These are phyloP conservation scores for Cardamine occulta DNA, from an alignment of 345 rosid species.

Conservation along the genomic window DNA sequence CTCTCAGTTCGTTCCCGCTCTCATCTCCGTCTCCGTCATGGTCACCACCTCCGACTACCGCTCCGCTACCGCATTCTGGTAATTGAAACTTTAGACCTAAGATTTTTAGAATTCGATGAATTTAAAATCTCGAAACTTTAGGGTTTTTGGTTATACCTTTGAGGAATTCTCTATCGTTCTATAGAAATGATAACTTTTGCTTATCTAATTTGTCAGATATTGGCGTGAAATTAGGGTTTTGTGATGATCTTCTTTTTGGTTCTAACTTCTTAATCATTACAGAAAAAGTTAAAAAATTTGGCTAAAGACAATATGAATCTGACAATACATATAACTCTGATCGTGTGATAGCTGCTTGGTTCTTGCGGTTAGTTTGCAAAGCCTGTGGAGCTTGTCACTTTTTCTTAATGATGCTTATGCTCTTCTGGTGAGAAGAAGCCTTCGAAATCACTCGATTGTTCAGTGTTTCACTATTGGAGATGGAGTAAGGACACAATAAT, in stretches of 20 bases:
- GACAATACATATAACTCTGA: not conserved
- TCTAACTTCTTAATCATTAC: not conserved
- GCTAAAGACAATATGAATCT: constrained; percentile 5
- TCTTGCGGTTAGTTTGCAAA: constrained; percentile 70
- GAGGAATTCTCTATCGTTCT: not conserved
- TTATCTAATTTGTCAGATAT: not conserved
- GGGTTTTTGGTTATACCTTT: not conserved
- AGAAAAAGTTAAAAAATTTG: not conserved
- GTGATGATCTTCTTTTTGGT: not conserved
- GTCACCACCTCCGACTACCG: constrained; percentile 70
- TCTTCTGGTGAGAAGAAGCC: constrained; percentile 67
- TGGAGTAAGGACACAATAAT: constrained; percentile 56
- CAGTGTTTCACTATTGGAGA: constrained; percentile 71
- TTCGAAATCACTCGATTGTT: constrained; percentile 52
- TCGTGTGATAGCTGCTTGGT: constrained; percentile 63
- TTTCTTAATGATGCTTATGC: constrained; percentile 68
- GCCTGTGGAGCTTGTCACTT: constrained; percentile 75
- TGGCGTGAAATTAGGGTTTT: not conserved
- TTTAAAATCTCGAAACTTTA: constrained; percentile 16
- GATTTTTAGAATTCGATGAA: not conserved
- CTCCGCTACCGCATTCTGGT: constrained; percentile 76
- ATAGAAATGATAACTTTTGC: not conserved
- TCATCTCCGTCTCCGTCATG: constrained; percentile 68
- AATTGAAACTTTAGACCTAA: not conserved
- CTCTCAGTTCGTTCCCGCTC: constrained; percentile 59